A percentile compares a stretch with the other conserved stretches of the same genome.
Evolutionary conservation across 2,329 filamentous ascomycete species (phyloP).

Genomic region (Fusarium udum): DNA sequence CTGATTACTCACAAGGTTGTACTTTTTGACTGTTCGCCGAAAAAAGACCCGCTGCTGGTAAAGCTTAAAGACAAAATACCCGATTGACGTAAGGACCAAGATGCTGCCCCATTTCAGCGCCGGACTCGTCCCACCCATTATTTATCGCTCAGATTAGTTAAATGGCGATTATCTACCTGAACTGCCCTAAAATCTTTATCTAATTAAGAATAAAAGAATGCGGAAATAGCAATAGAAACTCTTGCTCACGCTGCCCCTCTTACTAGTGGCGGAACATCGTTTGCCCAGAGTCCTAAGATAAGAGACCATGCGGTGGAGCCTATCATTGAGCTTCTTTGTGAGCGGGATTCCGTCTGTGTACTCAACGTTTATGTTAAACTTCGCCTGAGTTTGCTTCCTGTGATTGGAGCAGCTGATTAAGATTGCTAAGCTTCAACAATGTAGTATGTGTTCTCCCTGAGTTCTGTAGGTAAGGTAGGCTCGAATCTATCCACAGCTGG

Average conservation of each 20-base stretch:
- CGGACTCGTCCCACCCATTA: neutral
- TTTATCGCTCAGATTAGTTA: rapidly evolving
- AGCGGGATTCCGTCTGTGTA: neutral
- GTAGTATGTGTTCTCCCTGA: too few relatives aligned
- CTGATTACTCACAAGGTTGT: neutral
- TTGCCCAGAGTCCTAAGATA: neutral
- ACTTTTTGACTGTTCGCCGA: neutral
- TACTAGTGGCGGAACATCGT: neutral
- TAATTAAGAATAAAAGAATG: neutral
- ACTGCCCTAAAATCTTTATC: rapidly evolving
- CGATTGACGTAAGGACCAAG: neutral
- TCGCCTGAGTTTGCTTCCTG: neutral
- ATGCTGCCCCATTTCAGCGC: neutral
- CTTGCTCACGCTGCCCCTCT: neutral
- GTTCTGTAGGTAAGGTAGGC: too few relatives aligned
- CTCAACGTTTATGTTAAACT: neutral
- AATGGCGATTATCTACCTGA: neutral
- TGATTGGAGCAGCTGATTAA: neutral
- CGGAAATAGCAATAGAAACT: neutral
- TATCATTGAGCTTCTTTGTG: neutral
- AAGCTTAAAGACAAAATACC: neutral
- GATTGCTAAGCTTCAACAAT: too few relatives aligned
- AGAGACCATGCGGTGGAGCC: neutral
- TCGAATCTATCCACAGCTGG: too few relatives aligned
- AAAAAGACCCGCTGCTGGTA: slow-evolving; percentile 1